These are phyloP conservation scores for Neospora caninum DNA, from an alignment of 169 alveolate genomes.

Conservation along the genomic window DNA sequence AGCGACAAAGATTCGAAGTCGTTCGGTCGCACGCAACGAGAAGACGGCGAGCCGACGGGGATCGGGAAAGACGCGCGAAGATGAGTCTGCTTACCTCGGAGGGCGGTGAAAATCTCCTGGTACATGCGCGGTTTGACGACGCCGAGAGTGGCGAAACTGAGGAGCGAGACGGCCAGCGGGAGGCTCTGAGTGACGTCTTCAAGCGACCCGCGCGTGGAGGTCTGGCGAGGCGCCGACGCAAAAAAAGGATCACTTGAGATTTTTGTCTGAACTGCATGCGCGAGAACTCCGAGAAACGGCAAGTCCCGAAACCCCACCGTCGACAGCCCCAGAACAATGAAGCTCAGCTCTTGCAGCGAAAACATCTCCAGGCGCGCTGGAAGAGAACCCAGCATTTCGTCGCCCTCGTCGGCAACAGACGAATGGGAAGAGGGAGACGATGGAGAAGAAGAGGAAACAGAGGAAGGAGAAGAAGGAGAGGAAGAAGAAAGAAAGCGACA, in stretches of 20 bases:
- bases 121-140: not conserved
- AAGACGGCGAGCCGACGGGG: no score
- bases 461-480: not conserved
- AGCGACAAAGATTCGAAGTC: no score
- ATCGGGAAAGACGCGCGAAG: no score
- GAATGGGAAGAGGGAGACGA: not conserved
- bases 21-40: no score
- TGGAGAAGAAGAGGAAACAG: not conserved
- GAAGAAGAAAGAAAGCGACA: not conserved
- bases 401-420: not conserved
- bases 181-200: not conserved
- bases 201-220: not conserved
- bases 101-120: not conserved
- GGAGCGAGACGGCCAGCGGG: not conserved
- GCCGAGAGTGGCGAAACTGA: constrained; percentile 18
- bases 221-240: not conserved
- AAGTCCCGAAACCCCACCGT: constrained; percentile 3
- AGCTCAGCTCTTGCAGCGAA: constrained; percentile 11
- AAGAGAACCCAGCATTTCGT: not conserved
- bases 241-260: no score
- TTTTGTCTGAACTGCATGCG: not conserved
- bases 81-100: not conserved
- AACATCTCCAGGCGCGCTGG: not conserved
- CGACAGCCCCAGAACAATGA: not conserved
- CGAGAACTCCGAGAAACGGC: not conserved